Evolutionary conservation across 108 stramenopile genomes (phyloP), one percentile per base, ranked within the genome.

Genomic region (Discostella stelligeroides): DNA sequence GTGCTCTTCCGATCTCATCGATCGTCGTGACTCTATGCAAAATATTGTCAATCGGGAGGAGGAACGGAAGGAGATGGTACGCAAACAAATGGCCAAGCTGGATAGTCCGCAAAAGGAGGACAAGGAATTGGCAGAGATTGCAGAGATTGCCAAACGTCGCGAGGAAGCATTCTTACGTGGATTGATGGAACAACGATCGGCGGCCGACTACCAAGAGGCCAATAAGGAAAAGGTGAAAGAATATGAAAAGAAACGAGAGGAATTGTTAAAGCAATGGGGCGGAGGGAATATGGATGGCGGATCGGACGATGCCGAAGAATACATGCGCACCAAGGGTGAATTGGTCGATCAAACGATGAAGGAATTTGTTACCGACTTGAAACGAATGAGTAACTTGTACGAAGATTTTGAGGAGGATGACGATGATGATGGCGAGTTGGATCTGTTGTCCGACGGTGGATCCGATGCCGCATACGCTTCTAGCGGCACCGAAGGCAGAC

Each of bases 1-100:
- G n/a, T n/a, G n/a, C n/a, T n/a, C n/a, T 79, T 88, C 92, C 61
- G 87, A 92, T 60, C 86, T n/a, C n/a, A n/a, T 79, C 38, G 67
- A 62, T 10, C 37, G 47, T 8, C 27, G 41, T 10, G 51, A 67
- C 37, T 53, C 59, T 46, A 23, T 62, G 40, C 27, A 76, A 24
- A 84, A 83, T 45, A 76, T 69, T 45, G 80, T 84, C 60, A 75
- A 80, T 34, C 67, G 64, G 51, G 73, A 79, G 24, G 79, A 85
- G 46, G 62, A 77, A 13, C 82, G 84, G 45, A 86, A 85, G 72
- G 85, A 89, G 43, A 61, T 78, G 50, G 28, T 87, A 8, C 83
- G 86, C 4, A 88, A 84, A 60, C 34, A 85, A 13, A 88, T 86
- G 41, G 87, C 88, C 55, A 71, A 79, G 14, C 80, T 84, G 11